Conservation (phyloP, 202 grass and related monocot genomes). For the Bolboschoenoplectus hybrid region DNA sequence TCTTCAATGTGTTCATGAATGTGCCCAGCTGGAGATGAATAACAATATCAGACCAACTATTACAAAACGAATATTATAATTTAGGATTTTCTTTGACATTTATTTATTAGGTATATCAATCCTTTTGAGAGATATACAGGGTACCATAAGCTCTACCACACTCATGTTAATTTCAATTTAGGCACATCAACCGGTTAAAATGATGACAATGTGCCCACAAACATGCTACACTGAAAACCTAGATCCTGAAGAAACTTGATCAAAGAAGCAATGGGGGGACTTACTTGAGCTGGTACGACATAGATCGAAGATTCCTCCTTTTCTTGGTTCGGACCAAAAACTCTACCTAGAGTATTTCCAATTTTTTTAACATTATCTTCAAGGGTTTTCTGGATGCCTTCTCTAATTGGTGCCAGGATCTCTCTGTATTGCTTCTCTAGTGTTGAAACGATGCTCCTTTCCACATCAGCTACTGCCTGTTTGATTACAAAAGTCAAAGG, state of each 20-base stretch:
- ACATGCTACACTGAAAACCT: neutral
- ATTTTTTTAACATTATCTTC: conserved; percentile 93
- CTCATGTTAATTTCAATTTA: neutral
- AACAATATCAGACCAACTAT: conserved; percentile 23
- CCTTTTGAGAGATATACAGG: neutral
- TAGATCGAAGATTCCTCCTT: conserved; percentile 45
- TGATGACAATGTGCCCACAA: neutral
- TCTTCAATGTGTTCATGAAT: conserved; percentile 91
- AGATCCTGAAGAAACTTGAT: neutral
- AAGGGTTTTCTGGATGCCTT: conserved; percentile 83
- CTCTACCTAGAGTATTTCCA: conserved; percentile 74
- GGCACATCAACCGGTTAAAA: neutral
- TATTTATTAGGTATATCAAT: neutral
- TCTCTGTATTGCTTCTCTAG: conserved; percentile 88
- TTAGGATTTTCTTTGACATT: neutral
- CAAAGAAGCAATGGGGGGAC: conserved; percentile 33
- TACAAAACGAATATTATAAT: neutral
- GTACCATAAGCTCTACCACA: neutral
- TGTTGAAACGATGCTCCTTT: conserved; percentile 75
- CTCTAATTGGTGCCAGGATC: conserved; percentile 65
- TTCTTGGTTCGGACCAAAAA: conserved; percentile 40
- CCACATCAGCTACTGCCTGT: conserved; percentile 89
- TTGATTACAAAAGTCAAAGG: conserved; percentile 34
- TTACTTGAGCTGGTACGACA: conserved; percentile 72
- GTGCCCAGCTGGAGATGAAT: conserved; percentile 68